These are phyloP conservation scores for Golubevia pallescens DNA, from an alignment of 1,284 basidiomycete genomes.

Conservation along the genomic window DNA sequence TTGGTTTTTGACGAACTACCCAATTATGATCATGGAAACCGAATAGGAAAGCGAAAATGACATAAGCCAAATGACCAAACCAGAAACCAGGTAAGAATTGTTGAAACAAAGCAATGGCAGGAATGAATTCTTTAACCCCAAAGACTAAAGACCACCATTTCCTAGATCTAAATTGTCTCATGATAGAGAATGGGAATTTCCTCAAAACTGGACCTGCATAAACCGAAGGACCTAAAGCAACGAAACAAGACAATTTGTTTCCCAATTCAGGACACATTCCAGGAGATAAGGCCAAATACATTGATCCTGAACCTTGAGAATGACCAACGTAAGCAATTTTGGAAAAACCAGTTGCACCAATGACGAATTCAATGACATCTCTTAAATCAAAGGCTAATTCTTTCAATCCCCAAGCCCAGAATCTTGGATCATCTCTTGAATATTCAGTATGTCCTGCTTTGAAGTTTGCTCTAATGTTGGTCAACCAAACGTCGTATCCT, in stretches of 20 bases:
- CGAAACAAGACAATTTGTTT: slow-evolving; percentile 50
- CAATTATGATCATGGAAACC: slow-evolving; percentile 61
- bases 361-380: slow-evolving; percentile 57
- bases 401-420: slow-evolving; percentile 63
- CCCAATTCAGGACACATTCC: slow-evolving; percentile 56
- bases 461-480: slow-evolving; percentile 62
- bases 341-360: slow-evolving; percentile 38
- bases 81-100: slow-evolving; percentile 53
- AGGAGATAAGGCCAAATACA: slow-evolving; percentile 58
- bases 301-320: slow-evolving; percentile 58
- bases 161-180: slow-evolving; percentile 49
- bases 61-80: slow-evolving; percentile 60
- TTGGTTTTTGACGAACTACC: slow-evolving; percentile 57
- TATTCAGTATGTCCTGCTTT: slow-evolving; percentile 55
- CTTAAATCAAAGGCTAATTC: slow-evolving; percentile 57
- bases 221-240: slow-evolving; percentile 58
- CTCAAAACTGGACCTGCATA: slow-evolving; percentile 58
- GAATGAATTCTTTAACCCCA: slow-evolving; percentile 57
- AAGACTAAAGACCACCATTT: slow-evolving; percentile 58
- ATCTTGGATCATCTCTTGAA: slow-evolving; percentile 53
- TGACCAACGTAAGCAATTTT: slow-evolving; percentile 59
- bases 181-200: slow-evolving; percentile 56
- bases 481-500: slow-evolving; percentile 61
- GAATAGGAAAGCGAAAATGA: slow-evolving; percentile 58
- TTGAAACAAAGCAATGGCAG: slow-evolving; percentile 48